phyloP scores from a whole-genome alignment of 495 filamentous ascomycete genomes.

The Penicillium silybi region DNA sequence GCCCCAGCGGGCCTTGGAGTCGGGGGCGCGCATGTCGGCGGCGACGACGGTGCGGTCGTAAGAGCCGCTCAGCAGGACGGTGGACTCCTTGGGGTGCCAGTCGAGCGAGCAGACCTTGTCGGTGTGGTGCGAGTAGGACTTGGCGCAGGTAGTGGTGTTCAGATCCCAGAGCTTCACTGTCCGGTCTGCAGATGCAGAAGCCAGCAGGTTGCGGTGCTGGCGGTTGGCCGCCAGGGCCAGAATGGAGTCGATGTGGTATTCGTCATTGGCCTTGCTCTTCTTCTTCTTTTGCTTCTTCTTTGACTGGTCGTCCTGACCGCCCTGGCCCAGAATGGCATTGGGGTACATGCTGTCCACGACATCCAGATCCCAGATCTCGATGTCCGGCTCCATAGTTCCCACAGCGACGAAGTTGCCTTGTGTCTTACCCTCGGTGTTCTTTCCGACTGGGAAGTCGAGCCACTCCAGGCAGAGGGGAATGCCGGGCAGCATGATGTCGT shows the following conservation, averaged over 20 bases:
- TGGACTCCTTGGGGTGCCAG: constrained; percentile 86
- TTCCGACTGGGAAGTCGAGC: constrained; percentile 83
- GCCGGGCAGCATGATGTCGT: constrained; percentile 98
- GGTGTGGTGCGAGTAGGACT: constrained; percentile 86
- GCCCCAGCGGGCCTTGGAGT: constrained; percentile 77
- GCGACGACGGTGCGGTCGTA: constrained; percentile 92
- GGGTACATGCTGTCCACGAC: constrained; percentile 96
- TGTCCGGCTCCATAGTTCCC: constrained; percentile 96
- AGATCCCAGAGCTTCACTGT: constrained; percentile 98
- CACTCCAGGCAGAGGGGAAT: constrained; percentile 95
- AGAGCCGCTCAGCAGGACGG: constrained; percentile 82
- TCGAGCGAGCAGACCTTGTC: constrained; percentile 95
- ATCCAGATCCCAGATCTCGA: constrained; percentile 97
- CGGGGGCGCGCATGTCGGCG: constrained; percentile 89
- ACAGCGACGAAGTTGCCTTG: constrained; percentile 86
- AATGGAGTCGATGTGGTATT: constrained; percentile 92
- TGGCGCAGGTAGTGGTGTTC: constrained; percentile 82
- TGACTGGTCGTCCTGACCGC: constrained; percentile 44
- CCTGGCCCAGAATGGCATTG: constrained; percentile 91
- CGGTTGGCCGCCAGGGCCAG: constrained; percentile 87
- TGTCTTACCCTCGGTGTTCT: constrained; percentile 50
- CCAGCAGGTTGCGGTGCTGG: constrained; percentile 90
- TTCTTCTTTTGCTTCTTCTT: constrained; percentile 77
- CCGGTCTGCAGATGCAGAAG: constrained; percentile 91
- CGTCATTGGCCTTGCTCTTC: constrained; percentile 78